Evolutionary conservation across 2,329 filamentous ascomycete species (phyloP), one percentile per base, ranked within the genome.

Genomic region (Pseudogymnoascus sp.): DNA sequence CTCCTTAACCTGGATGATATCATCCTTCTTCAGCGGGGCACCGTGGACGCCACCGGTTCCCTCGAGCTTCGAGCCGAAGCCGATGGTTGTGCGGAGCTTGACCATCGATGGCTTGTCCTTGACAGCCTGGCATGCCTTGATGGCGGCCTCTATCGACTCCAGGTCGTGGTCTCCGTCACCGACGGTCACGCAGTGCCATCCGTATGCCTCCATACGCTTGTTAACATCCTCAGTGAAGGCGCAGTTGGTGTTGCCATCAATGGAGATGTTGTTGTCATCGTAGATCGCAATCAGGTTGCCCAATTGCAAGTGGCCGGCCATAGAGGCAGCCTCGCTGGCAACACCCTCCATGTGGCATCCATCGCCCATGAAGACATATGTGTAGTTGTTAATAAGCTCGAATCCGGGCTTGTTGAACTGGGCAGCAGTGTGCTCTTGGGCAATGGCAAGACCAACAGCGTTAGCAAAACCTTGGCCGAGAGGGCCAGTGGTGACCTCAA

Each of bases 291-390:
- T 97, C 74, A 99, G 83, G 85, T 97, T 99, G 76, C 93, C 95
- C 69, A 99, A 87, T 85, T 97, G 90, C 78, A 97, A 85, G 82
- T 99, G 95, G 75, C 95, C 95, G 71, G 95, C 95, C 71, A 92
- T 84, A 66, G 92, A 96, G 71, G 84, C 91, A 73, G 95, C 93
- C 83, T 99, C 95, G 75, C 86, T 86, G 70, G 95, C 91, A 81
- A 99, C 85, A 84, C 95, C 95, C 84, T 99, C 95, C 93, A 96
- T 96, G 80, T 96, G 86, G 80, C 95, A 99, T 70, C 95, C 95
- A 83, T 99, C 95, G 76, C 95, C 95, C 76, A 99, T 90, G 86
- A 97, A 96, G 79, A 78, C 81, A 81, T 93, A 99, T 76, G 95
- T 99, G 86, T 97, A 86, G 88, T 97, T 97, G 86, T 96, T 89